Conservation (phyloP, 2,329 filamentous ascomycete species). For the Colletotrichum sublineola region DNA sequence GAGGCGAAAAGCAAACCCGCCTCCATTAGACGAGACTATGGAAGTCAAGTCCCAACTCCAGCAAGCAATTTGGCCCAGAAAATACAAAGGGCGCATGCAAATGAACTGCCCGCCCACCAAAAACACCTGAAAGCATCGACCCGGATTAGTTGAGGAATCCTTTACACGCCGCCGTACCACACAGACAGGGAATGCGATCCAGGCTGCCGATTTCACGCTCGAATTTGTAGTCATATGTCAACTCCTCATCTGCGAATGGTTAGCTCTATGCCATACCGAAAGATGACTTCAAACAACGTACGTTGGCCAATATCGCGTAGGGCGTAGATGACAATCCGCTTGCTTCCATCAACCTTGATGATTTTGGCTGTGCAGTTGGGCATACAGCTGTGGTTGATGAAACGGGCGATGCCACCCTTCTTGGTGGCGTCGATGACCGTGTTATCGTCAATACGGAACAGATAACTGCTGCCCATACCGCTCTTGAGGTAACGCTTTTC, state of each 20-base stretch:
- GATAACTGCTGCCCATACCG: constrained; percentile 95
- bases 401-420: constrained; percentile 96
- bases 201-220: constrained; percentile 95
- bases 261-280: constrained; percentile 41
- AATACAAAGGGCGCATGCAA: constrained; percentile 33
- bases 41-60: constrained; percentile 36
- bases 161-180: constrained; percentile 95
- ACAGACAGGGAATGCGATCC: constrained; percentile 97
- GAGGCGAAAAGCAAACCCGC: constrained; percentile 24
- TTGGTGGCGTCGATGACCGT: constrained; percentile 98
- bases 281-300: constrained; percentile 64
- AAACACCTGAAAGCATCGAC: constrained; percentile 36
- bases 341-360: constrained; percentile 97
- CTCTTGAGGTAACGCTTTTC: constrained; percentile 94
- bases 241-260: constrained; percentile 83
- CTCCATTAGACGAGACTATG: constrained; percentile 21
- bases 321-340: constrained; percentile 98
- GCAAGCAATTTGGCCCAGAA: constrained; percentile 22
- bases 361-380: constrained; percentile 99
- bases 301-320: constrained; percentile 94
- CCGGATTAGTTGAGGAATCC: constrained; percentile 89
- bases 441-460: constrained; percentile 98
- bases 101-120: constrained; percentile 27
- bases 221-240: constrained; percentile 99
- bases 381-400: constrained; percentile 99